Evolutionary conservation across 2,329 filamentous ascomycete genomes (phyloP), one percentile per base, ranked within the genome.

Genomic region (Penicillium sp.): DNA sequence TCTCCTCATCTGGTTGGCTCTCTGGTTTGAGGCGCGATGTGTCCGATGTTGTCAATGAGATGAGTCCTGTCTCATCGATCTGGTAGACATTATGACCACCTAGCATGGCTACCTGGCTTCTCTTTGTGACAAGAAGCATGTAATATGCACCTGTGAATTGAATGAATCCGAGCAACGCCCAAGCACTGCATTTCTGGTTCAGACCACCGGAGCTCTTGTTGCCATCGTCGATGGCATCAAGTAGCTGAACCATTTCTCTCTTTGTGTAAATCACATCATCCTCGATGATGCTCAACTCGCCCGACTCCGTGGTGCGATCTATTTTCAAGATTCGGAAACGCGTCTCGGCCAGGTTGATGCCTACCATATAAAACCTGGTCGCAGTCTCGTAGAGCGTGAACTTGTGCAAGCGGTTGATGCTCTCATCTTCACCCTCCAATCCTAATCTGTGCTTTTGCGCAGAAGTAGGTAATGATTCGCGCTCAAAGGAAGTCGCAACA

Each of bases 361-460:
- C 95, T 19, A 98, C 91, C 62, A 99, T 89, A 74, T 97, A 99
- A 75, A 95, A 99, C 52, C 91, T 86, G 54, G 88, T 91, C 13
- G 91, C 90, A 3, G 95, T 99, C 78, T 99, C 95, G 75, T 99
- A 98, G 22, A 99, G 79, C n/a, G 90, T 95, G 75, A 96, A 98
- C 69, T 95, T 96, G 79, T 97, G 92, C 91, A 99, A 96, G 54
- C 80, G 81, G 56, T 77, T 79, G 45, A 82, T 75, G 2, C 79
- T 78, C 53, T 82, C 77, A 55, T 79, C 78, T 13, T 74, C 71
- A 11, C 69, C 70, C 19, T 75, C 70, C 46, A 70, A 57, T 4
- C 69, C 70, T 6, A 70, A 71, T 44, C 72, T 71, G 43, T 73
- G 73, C 51, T 74, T 75, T 52, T 76, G 76, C 3, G 73, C 66